Evolutionary conservation across 1,139 yeast genomes (phyloP).

Genomic region (Geotrichum aggregatum): DNA sequence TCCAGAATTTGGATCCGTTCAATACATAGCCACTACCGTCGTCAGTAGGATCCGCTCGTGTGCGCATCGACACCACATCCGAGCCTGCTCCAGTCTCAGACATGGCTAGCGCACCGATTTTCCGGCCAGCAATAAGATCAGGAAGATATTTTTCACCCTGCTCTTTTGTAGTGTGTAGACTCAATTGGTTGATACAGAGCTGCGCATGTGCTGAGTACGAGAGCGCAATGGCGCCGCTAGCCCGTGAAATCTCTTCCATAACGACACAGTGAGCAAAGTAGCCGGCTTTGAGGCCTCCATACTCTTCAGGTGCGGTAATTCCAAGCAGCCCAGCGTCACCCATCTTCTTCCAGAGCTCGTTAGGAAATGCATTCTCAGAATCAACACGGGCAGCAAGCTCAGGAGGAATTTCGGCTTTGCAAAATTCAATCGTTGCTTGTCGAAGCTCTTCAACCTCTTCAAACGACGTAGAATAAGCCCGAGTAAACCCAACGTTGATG

Average conservation of each 20-base stretch:
- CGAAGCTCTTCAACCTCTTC: constrained; percentile 35
- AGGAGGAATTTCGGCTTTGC: constrained; percentile 34
- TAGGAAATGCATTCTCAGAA: constrained; percentile 34
- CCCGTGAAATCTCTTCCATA: constrained; percentile 38
- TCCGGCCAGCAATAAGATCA: constrained; percentile 33
- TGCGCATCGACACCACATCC: constrained; percentile 37
- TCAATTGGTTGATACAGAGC: constrained; percentile 37
- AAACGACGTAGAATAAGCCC: constrained; percentile 22
- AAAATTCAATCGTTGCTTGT: constrained; percentile 35
- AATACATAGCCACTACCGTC: constrained; percentile 36
- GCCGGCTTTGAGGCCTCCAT: constrained; percentile 38
- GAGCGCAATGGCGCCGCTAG: constrained; percentile 36
- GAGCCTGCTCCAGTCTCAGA: constrained; percentile 39
- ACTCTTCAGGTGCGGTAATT: constrained; percentile 37
- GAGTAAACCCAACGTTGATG: background rate
- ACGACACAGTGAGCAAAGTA: constrained; percentile 37
- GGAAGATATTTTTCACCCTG: constrained; percentile 37
- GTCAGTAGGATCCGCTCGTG: constrained; percentile 33
- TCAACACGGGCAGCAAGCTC: constrained; percentile 35
- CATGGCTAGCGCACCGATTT: constrained; percentile 38
- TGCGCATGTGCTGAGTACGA: constrained; percentile 39
- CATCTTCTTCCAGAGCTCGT: constrained; percentile 37
- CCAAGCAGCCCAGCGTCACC: constrained; percentile 39
- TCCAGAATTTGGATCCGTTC: constrained; percentile 40
- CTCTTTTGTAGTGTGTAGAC: constrained; percentile 32